Base-by-base conservation (phyloP, 1,284 basidiomycete species). In the Cryptococcus floricola region DNA sequence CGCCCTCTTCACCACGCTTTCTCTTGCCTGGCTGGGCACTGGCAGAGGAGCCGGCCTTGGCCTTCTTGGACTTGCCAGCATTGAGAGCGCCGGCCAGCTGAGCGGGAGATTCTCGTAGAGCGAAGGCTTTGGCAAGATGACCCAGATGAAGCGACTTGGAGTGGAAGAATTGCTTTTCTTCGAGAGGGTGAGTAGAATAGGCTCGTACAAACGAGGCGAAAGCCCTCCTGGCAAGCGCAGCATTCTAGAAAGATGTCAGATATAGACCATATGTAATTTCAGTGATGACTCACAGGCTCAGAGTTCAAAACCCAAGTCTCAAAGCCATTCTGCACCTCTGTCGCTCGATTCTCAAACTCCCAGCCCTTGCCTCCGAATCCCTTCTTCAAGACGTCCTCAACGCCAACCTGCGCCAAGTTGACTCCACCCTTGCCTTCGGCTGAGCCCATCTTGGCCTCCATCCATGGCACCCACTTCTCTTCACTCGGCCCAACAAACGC, bases 111-210 rank as follows among this genome's bases (percentile, higher is more conserved):
- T 98, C 95, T 39, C 96, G 87, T 51, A 98, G 81, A 0, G 91
- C 93, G 70, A 98, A 99, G 0, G 92, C 85, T 77, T 99, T 98
- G 39, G 96, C 95, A 23, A 98, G 78, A 79, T 99, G 96, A 1
- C 96, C 96, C 42, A 97, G 83, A 72, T 99, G 96, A 9, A 98
- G 81, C 65, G 92, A 84, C 37, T 89, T 87, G 54, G 97, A 86
- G 75, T 97, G 93, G 80, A 99, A 98, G 57, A 96, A 90, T 60
- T 89, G 85, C 68, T 98, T 98, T 75, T 98, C 96, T 59, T 87
- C 86, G 4, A 89, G 84, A 0, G 95, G 94, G 78, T 99, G 96
- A 0, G 96, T 99, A 9, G 96, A 90, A 76, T 98, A 99, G 0
- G 96, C 96, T 54, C 96, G 84, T 77, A 98, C 87, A 73, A 95